phyloP scores from a whole-genome alignment of 2,329 filamentous ascomycete genomes.

The Phialocephala sp. region DNA sequence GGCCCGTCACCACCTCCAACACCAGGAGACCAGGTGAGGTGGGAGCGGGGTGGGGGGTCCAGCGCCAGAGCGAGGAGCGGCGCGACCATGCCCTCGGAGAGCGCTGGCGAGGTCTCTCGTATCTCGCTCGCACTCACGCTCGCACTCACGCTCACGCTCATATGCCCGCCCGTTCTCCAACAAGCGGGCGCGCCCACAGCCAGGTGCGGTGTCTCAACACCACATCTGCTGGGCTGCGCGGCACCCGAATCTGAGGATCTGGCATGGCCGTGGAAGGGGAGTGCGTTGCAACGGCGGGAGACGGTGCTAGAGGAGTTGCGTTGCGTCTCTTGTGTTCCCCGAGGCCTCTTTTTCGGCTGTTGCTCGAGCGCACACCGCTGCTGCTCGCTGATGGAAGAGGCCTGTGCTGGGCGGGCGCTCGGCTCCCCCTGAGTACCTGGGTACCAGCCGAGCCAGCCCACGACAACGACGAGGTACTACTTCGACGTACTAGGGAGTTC shows the following conservation, averaged over 20 bases:
- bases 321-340: neutral
- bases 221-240: neutral
- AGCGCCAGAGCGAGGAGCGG: neutral
- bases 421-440: neutral
- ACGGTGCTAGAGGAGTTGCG: neutral
- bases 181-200: too few species aligned
- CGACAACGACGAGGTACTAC: too few species aligned
- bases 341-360: neutral
- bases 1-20: neutral
- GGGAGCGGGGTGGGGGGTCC: neutral
- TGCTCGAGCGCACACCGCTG: slow-evolving; percentile 1
- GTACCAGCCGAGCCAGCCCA: too few species aligned
- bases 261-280: neutral
- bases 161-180: too few species aligned
- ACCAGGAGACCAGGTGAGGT: too few species aligned
- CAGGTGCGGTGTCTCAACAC: neutral
- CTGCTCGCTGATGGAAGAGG: slow-evolving; percentile 1
- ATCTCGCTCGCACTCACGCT: too few species aligned
- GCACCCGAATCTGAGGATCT: neutral
- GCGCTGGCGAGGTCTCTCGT: neutral
- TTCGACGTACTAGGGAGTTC: too few species aligned
- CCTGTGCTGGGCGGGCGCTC: slow-evolving; percentile 1
- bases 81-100: neutral
- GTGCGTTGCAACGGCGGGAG: neutral
- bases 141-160: too few species aligned